phyloP scores from a whole-genome alignment of 2,329 filamentous ascomycete genomes.

The Trichoderma pleuroti region DNA sequence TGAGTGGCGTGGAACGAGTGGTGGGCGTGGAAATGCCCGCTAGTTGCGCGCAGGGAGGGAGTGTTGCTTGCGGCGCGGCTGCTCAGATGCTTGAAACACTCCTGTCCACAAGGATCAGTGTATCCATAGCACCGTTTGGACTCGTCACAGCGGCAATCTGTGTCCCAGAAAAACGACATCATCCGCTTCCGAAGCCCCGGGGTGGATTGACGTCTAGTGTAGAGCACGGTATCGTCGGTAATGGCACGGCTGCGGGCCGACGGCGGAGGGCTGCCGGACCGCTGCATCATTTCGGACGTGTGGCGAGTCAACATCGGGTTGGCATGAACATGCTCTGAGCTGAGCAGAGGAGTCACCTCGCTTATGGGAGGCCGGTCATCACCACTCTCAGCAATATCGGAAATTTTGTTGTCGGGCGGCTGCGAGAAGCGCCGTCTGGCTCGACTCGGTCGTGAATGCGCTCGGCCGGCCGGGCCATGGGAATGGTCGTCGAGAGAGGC shows the following conservation, averaged over 20 bases:
- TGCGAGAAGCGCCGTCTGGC: slow-evolving; percentile 31
- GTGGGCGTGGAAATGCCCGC: slow-evolving; percentile 32
- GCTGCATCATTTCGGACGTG: slow-evolving; percentile 27
- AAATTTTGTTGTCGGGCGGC: slow-evolving; percentile 23
- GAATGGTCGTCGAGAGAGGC: slow-evolving; percentile 28
- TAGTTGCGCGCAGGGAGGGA: slow-evolving; percentile 42
- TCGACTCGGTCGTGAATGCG: slow-evolving; percentile 32
- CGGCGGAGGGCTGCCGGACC: slow-evolving; percentile 25
- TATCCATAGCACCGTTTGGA: slow-evolving; percentile 61
- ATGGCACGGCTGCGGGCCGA: slow-evolving; percentile 27
- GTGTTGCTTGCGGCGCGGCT: slow-evolving; percentile 34
- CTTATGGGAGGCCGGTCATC: slow-evolving; percentile 21
- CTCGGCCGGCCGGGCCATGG: slow-evolving; percentile 24
- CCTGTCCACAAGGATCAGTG: slow-evolving; percentile 62
- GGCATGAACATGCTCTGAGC: slow-evolving; percentile 25
- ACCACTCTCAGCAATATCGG: slow-evolving; percentile 20
- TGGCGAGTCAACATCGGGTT: slow-evolving; percentile 30
- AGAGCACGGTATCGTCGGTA: slow-evolving; percentile 26
- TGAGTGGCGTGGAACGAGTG: slow-evolving; percentile 27
- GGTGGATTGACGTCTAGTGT: slow-evolving; percentile 52
- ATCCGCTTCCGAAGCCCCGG: slow-evolving; percentile 53
- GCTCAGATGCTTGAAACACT: slow-evolving; percentile 59
- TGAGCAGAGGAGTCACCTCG: slow-evolving; percentile 51
- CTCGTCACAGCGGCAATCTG: slow-evolving; percentile 60
- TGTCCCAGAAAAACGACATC: slow-evolving; percentile 63